Evolutionary conservation across 768 basidiomycete genomes (phyloP).

Genomic region (Lyophyllum decastes): DNA sequence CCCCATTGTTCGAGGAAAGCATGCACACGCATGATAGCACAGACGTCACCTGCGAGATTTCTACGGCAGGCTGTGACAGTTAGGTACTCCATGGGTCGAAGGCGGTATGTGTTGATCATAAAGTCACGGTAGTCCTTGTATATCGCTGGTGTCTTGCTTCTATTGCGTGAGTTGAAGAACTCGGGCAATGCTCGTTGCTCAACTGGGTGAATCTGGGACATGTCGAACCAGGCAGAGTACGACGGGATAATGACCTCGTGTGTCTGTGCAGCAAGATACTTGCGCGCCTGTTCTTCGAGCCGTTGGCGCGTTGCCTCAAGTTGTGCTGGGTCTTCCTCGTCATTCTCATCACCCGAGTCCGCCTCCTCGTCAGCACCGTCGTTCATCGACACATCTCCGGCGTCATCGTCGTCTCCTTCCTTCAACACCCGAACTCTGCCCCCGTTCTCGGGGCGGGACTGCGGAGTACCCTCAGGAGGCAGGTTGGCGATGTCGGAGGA

Average conservation of each 20-base stretch:
- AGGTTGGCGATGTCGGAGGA: conserved; percentile 82
- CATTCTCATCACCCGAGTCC: conserved; percentile 79
- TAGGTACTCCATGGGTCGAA: conserved; percentile 92
- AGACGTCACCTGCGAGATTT: conserved; percentile 97
- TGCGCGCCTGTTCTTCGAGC: conserved; percentile 84
- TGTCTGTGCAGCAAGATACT: conserved; percentile 96
- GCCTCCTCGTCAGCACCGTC: conserved; percentile 76
- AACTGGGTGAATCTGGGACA: conserved; percentile 89
- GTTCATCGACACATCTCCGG: conserved; percentile 79
- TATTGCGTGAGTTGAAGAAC: conserved; percentile 95
- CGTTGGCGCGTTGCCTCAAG: conserved; percentile 77
- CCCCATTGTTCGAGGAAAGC: conserved; percentile 99
- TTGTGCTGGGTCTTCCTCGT: conserved; percentile 85
- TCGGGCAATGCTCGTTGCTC: conserved; percentile 93
- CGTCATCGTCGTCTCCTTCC: conserved; percentile 67
- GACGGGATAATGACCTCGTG: conserved; percentile 97
- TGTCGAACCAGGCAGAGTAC: conserved; percentile 97
- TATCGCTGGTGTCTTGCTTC: conserved; percentile 93
- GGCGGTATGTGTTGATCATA: conserved; percentile 97
- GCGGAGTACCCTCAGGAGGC: conserved; percentile 38
- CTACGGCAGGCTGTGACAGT: conserved; percentile 96
- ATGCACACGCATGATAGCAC: conserved; percentile 98
- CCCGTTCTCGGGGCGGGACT: conserved; percentile 43
- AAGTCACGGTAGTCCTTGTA: conserved; percentile 99
- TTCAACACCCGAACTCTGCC: conserved; percentile 44